A percentile compares a stretch with the other conserved stretches of the same genome.
Conservation (phyloP, 176 grass and related monocot genomes). For the Avena eriantha region DNA sequence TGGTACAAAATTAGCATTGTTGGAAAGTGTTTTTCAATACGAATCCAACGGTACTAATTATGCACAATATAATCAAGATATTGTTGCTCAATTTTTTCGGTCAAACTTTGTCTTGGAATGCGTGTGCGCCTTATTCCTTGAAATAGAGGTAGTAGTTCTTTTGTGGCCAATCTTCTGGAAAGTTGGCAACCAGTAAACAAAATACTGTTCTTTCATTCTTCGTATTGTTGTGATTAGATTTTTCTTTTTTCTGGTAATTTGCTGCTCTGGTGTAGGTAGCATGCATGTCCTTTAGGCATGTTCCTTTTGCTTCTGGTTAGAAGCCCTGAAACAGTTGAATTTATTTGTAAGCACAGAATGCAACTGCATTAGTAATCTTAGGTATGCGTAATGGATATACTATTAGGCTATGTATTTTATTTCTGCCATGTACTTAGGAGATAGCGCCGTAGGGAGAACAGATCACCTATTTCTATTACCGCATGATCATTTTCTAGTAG, state of each 20-base stretch:
- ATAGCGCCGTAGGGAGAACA: background rate
- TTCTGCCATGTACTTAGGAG: conserved; percentile 18
- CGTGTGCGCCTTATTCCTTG: too few species aligned
- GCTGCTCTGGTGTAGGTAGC: background rate
- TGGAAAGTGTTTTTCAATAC: too few species aligned
- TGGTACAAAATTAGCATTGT: too few species aligned
- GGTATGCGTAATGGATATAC: conserved; percentile 28
- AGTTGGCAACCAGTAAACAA: background rate
- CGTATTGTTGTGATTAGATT: background rate
- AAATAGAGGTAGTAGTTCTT: too few species aligned
- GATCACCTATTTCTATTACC: conserved; percentile 7
- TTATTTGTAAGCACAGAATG: background rate
- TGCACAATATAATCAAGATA: too few species aligned
- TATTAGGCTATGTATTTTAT: conserved; percentile 18
- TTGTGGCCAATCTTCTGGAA: background rate
- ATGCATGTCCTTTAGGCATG: background rate
- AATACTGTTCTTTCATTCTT: background rate
- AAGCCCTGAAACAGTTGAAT: conserved; percentile 26
- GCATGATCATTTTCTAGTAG: conserved; percentile 1
- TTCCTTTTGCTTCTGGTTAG: background rate
- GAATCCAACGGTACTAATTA: too few species aligned
- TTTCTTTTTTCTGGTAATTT: background rate
- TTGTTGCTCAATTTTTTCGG: too few species aligned
- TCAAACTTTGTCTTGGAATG: too few species aligned
- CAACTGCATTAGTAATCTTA: conserved; percentile 4